Base-by-base conservation (phyloP, 306 rosid species). In the Rosa chinensis region DNA sequence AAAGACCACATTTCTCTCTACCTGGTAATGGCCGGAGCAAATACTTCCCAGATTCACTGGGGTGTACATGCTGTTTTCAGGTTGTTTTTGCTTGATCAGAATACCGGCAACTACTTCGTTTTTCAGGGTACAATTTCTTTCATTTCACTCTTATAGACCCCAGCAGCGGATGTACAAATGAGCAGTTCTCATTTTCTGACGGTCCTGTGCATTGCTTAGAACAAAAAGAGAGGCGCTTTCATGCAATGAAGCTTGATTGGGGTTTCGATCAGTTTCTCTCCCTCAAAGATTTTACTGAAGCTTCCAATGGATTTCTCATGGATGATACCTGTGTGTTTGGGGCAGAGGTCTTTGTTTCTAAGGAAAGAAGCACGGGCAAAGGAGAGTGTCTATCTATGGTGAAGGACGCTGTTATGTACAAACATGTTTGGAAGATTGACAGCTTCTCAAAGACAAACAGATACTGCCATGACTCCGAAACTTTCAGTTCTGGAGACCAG, bases 261-360 rank as follows among this genome's bases (percentile, higher is more conserved):
- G 97, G 92, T 25, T 80, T 89, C 21, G 93, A 93, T 53, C 73
- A 82, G 72, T 82, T 87, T 68, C 83, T 93, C 73, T 25, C 90
- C 52, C 74, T 86, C 17, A 81, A 82, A 74, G 85, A 71, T 14
- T 85, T 93, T 67, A 83, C 76, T 25, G 86, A 83, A 32, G 82
- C 40, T 44, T 79, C 86, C 9, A 86, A 89, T 56, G 97, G 92
- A 66, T 91, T 82, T 78, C 72, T 89, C 12, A 79, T 89, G 32
- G 87, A 87, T 47, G 94, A 91, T 49, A 70, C 67, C 17, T 88
- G 90, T 53, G 91, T 86, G 73, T 83, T 93, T 69, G 93, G 97
- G 70, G 93, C 90, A 66, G 94, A 91, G 78, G 92, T 88, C 12
- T 89, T 82, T 82, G 88, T 93, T 63, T 74, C 86, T 82, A 88